Conservation (phyloP, 306 rosid genomes). For the Begonia fuchsioides region DNA sequence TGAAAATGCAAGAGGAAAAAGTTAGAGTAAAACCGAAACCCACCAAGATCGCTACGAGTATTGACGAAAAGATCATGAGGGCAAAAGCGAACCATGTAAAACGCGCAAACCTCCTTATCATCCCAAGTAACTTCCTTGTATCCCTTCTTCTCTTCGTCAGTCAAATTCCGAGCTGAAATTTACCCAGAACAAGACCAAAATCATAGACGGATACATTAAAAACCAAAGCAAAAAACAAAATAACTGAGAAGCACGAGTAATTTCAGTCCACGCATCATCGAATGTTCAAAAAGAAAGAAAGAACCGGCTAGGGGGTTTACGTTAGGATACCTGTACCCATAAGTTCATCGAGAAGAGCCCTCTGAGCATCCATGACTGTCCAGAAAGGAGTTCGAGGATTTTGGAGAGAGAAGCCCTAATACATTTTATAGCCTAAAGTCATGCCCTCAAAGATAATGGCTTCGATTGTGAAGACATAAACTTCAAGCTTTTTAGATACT, state of each 20-base stretch:
- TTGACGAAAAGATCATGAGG: constrained; percentile 97
- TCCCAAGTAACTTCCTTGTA: constrained; percentile 82
- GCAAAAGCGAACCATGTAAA: constrained; percentile 94
- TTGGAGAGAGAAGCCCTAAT: too few species aligned
- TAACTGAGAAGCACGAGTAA: neutral
- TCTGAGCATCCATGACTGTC: constrained; percentile 79
- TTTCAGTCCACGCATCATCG: neutral
- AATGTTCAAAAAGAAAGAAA: neutral
- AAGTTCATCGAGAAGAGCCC: constrained; percentile 97
- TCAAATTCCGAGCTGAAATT: constrained; percentile 70
- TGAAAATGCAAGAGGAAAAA: too few species aligned
- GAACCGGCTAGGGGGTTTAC: neutral
- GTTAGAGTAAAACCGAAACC: constrained; percentile 9
- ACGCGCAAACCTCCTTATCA: constrained; percentile 82
- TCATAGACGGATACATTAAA: neutral
- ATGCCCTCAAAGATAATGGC: too few species aligned
- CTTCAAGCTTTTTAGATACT: too few species aligned
- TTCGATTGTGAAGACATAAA: too few species aligned
- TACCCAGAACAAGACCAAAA: constrained; percentile 5
- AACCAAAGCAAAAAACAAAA: neutral
- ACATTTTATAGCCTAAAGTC: too few species aligned
- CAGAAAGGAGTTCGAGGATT: too few species aligned
- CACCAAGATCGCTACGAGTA: constrained; percentile 94
- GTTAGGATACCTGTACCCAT: constrained; percentile 68
- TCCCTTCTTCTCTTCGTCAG: constrained; percentile 85